Evolutionary conservation across 2,329 filamentous ascomycete genomes (phyloP).

Genomic region (Aspergillus awamori): DNA sequence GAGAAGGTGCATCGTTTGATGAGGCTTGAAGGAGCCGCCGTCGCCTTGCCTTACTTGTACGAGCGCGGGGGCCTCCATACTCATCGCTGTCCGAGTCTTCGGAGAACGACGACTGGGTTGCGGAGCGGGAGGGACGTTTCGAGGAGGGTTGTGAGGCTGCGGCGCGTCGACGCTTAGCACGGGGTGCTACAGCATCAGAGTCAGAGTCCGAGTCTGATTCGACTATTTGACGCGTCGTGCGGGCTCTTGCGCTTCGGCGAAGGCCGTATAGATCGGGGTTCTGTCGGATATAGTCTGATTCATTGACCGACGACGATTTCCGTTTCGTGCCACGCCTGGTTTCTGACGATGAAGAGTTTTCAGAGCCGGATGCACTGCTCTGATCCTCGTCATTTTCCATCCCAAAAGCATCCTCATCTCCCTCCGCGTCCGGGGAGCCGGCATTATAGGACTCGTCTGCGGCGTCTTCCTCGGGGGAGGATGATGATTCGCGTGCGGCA

Average conservation of each 20-base stretch:
- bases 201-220: constrained; percentile 68
- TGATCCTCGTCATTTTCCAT: constrained; percentile 60
- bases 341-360: constrained; percentile 70
- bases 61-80: constrained; percentile 76
- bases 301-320: constrained; percentile 65
- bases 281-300: constrained; percentile 82
- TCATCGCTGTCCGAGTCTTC: constrained; percentile 69
- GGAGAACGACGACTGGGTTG: constrained; percentile 64
- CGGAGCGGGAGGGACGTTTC: constrained; percentile 50
- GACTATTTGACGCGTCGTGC: constrained; percentile 64
- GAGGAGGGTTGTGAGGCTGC: constrained; percentile 54
- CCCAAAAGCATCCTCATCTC: constrained; percentile 71
- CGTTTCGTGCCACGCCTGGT: constrained; percentile 73
- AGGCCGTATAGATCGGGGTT: constrained; percentile 96
- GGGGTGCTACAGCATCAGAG: constrained; percentile 66
- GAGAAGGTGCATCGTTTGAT: constrained; percentile 64
- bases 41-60: constrained; percentile 72
- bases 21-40: constrained; percentile 70
- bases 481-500: constrained; percentile 54
- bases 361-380: constrained; percentile 59
- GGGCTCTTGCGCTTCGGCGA: constrained; percentile 77
- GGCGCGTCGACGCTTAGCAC: constrained; percentile 55
- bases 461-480: constrained; percentile 43
- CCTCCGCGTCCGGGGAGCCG: constrained; percentile 40
- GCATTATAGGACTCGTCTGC: constrained; percentile 45